These are phyloP conservation scores for Yarrowia divulgata DNA, from an alignment of 805 yeast genomes.

Conservation along the genomic window DNA sequence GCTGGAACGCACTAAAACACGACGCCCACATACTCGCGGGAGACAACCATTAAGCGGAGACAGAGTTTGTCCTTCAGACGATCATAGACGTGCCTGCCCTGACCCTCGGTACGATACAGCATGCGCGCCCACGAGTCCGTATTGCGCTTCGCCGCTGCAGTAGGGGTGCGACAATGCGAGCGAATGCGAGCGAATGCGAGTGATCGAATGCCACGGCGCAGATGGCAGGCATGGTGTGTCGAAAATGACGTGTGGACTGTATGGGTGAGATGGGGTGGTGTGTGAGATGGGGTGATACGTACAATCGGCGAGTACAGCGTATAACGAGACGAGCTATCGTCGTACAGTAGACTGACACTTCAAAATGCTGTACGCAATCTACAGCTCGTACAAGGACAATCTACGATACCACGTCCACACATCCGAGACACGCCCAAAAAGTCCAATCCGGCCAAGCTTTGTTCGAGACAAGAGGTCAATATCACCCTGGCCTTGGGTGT, in stretches of 20 bases:
- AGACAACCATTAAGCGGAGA: constrained; percentile 4
- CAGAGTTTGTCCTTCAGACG: neutral
- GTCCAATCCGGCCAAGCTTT: constrained; percentile 8
- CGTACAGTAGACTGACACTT: too few species aligned
- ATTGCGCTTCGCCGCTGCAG: constrained; percentile 19
- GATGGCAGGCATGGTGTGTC: constrained; percentile 8
- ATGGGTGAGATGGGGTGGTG: neutral
- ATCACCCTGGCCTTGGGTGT: too few species aligned
- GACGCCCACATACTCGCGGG: neutral
- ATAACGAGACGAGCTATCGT: too few species aligned
- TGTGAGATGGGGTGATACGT: too few species aligned
- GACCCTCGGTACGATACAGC: neutral
- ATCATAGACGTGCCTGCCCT: too few species aligned
- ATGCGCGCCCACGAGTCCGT: neutral
- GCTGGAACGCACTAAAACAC: neutral
- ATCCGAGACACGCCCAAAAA: neutral
- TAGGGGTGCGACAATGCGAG: constrained; percentile 15
- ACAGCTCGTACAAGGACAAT: too few species aligned
- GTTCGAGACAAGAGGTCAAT: neutral
- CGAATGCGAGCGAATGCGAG: constrained; percentile 8
- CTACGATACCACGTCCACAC: too few species aligned
- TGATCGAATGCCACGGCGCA: neutral
- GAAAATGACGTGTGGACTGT: neutral
- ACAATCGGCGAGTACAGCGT: too few species aligned
- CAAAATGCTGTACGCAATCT: too few species aligned